These are phyloP conservation scores for Globisporangium rhizosaccharum DNA, from an alignment of 352 stramenopile species.

Conservation along the genomic window DNA sequence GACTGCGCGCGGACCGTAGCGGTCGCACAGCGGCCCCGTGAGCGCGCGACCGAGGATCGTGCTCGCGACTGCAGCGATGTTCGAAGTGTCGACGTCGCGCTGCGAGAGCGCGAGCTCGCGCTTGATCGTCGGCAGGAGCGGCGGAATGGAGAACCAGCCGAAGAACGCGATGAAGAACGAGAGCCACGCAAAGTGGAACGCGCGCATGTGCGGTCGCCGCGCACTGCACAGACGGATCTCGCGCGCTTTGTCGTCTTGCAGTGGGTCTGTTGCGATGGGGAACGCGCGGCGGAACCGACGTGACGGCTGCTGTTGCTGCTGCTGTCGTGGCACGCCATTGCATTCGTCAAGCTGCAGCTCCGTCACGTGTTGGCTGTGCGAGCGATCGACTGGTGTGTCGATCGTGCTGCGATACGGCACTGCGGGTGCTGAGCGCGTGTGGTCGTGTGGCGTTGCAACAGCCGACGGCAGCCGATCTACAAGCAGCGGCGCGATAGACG, in stretches of 20 bases:
- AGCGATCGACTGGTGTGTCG: conserved; percentile 3
- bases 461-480: conserved; percentile 2
- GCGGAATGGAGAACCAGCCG: conserved; percentile 93
- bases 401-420: conserved; percentile 4
- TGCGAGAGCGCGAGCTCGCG: conserved; percentile 76
- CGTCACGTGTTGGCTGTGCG: background rate
- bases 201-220: conserved; percentile 88
- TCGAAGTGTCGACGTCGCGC: conserved; percentile 87
- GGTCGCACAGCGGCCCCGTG: conserved; percentile 89
- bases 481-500: background rate
- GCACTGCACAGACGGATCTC: conserved; percentile 63
- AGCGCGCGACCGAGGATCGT: conserved; percentile 90
- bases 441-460: conserved; percentile 1
- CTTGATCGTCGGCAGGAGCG: conserved; percentile 89
- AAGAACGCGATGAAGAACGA: conserved; percentile 95
- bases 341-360: conserved; percentile 1
- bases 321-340: background rate
- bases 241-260: conserved; percentile 29
- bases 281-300: background rate
- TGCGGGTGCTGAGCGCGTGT: background rate
- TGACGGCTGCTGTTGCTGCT: background rate
- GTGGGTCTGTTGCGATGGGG: conserved; percentile 15
- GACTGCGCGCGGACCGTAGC: conserved; percentile 83
- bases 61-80: conserved; percentile 85
- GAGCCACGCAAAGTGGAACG: conserved; percentile 91